These are phyloP conservation scores for Alternaria viburni DNA, from an alignment of 2,329 filamentous ascomycete species.

Conservation along the genomic window DNA sequence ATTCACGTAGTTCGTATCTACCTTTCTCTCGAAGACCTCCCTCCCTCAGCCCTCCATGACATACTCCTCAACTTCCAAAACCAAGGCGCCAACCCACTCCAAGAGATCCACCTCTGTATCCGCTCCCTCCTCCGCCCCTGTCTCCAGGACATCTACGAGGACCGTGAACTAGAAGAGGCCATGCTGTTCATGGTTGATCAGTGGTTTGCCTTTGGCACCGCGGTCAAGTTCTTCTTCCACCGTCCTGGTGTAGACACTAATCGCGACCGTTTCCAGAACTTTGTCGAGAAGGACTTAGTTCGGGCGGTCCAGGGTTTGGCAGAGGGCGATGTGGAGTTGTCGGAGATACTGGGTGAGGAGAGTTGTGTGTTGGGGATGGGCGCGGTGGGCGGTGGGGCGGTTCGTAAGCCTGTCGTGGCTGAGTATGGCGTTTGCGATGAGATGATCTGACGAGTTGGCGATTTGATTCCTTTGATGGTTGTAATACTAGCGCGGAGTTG, in stretches of 20 bases:
- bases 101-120: constrained; percentile 7
- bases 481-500: neutral
- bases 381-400: neutral
- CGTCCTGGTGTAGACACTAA: neutral
- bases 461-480: neutral
- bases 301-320: neutral
- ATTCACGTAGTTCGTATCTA: neutral
- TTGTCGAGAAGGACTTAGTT: constrained; percentile 3
- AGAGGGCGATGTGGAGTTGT: constrained; percentile 1
- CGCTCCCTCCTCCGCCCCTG: constrained; percentile 1
- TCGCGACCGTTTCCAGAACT: neutral
- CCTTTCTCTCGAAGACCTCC: neutral
- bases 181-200: neutral
- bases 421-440: neutral
- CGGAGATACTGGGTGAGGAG: constrained; percentile 10
- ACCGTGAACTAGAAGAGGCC: neutral
- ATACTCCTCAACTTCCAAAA: neutral
- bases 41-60: neutral
- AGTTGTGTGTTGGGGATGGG: neutral
- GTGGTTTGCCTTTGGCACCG: neutral
- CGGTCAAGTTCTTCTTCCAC: constrained; percentile 12
- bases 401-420: neutral
- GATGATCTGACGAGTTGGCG: neutral
- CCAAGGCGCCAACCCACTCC: neutral
- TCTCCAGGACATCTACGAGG: constrained; percentile 4